These are phyloP conservation scores for Tetrahymena elliotti DNA, from an alignment of 73 alveolate genomes.

Conservation along the genomic window DNA sequence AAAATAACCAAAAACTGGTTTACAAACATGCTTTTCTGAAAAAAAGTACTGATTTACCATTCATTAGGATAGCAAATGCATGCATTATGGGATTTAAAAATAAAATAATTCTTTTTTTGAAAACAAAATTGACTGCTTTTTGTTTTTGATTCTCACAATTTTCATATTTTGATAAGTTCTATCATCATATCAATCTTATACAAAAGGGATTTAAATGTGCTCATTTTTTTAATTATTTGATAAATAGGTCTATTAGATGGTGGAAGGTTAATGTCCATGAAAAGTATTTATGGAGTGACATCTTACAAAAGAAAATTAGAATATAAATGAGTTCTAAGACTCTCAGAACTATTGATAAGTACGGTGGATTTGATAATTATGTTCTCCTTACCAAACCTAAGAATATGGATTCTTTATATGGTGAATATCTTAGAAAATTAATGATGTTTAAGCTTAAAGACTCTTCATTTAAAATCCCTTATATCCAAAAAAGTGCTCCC, in stretches of 20 bases:
- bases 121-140: background rate
- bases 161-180: background rate
- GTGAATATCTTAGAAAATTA: conserved; percentile 40
- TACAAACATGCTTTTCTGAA: conserved; percentile 38
- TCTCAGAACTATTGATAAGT: conserved; percentile 21
- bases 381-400: conserved; percentile 34
- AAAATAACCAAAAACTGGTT: conserved; percentile 35
- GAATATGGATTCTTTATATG: conserved; percentile 33
- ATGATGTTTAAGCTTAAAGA: conserved; percentile 25
- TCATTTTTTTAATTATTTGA: background rate
- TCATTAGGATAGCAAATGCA: background rate
- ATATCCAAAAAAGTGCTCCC: background rate
- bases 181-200: too few relatives aligned
- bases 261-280: conserved; percentile 38
- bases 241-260: conserved; percentile 16
- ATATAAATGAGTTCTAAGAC: conserved; percentile 18
- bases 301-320: conserved; percentile 13
- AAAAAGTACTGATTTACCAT: conserved; percentile 4
- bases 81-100: background rate
- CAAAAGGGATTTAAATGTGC: too few relatives aligned
- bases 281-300: conserved; percentile 1
- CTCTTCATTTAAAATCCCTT: background rate
- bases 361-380: conserved; percentile 37
- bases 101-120: background rate
- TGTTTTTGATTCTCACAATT: background rate